These are phyloP conservation scores for Solanum acaule DNA, from an alignment of 257 asterid species.

Conservation along the genomic window DNA sequence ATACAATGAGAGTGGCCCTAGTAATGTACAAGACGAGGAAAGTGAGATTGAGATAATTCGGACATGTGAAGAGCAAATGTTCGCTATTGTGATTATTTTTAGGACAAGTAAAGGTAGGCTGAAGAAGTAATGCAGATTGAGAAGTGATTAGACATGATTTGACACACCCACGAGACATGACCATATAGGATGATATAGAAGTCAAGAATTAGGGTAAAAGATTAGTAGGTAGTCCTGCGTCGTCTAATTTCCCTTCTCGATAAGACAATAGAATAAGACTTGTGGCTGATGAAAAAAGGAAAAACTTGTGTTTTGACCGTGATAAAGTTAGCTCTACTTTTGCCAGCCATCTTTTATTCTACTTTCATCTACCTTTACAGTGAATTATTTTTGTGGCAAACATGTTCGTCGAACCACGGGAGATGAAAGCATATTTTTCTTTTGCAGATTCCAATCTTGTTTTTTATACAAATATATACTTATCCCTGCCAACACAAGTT, in stretches of 20 bases:
- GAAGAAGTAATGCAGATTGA: no score
- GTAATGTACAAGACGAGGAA: no score
- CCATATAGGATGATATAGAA: background rate
- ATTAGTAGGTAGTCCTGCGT: no score
- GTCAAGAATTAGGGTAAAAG: rapidly evolving
- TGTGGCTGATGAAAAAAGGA: background rate
- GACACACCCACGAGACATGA: background rate
- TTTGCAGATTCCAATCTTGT: background rate
- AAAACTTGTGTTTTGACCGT: background rate
- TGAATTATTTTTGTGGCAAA: background rate
- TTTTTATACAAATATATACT: background rate
- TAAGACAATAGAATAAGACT: background rate
- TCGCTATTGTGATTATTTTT: no score
- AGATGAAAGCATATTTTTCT: background rate
- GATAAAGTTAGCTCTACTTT: background rate
- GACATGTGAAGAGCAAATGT: no score
- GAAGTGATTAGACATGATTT: no score
- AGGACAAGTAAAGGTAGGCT: no score
- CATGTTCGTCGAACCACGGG: background rate
- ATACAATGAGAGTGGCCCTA: background rate
- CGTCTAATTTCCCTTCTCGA: no score
- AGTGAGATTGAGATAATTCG: background rate
- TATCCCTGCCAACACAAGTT: background rate
- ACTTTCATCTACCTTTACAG: background rate
- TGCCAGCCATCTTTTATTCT: background rate